phyloP scores from a whole-genome alignment of 352 stramenopile species.

The Globisporangium uncinulatum region DNA sequence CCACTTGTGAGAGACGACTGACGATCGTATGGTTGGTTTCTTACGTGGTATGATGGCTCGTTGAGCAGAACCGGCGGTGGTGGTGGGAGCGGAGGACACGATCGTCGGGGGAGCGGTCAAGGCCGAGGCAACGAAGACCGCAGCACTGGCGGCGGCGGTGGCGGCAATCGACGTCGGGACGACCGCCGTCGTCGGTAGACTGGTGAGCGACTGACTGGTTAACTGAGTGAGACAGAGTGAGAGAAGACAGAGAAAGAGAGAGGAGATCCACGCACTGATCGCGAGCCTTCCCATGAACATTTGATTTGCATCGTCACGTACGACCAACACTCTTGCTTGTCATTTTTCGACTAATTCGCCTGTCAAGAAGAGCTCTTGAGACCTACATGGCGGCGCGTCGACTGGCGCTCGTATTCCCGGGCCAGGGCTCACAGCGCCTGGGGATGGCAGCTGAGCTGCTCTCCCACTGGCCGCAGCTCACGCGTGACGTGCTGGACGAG shows the following conservation, averaged over 20 bases:
- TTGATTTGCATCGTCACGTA: not conserved
- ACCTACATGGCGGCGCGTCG: slow-evolving; percentile 16
- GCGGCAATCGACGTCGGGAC: slow-evolving; percentile 22
- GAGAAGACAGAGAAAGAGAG: too few species aligned
- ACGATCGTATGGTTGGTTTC: not conserved
- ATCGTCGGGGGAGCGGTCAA: slow-evolving; percentile 5
- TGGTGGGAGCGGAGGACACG: not conserved
- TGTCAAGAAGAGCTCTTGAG: not conserved
- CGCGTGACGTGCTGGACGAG: slow-evolving; percentile 61
- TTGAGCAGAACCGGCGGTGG: slow-evolving; percentile 5
- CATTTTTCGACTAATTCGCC: too few species aligned
- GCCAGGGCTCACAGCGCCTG: slow-evolving; percentile 77
- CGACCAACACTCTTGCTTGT: slow-evolving; percentile 1
- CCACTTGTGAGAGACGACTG: not conserved
- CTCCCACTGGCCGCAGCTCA: slow-evolving; percentile 52
- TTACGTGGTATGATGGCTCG: not conserved
- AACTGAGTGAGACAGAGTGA: too few species aligned
- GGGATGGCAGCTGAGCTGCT: slow-evolving; percentile 77
- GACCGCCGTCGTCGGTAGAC: slow-evolving; percentile 34
- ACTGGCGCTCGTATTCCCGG: slow-evolving; percentile 75
- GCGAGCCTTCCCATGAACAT: not conserved
- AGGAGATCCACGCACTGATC: too few species aligned
- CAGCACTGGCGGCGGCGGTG: slow-evolving; percentile 16
- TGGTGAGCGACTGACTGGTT: too few species aligned
- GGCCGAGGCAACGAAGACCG: slow-evolving; percentile 8